Percentiles rank a stretch among this genome's conserved stretches.
These are phyloP conservation scores for Euphorbia celastroides DNA, from an alignment of 441 rosid species.

Conservation along the genomic window DNA sequence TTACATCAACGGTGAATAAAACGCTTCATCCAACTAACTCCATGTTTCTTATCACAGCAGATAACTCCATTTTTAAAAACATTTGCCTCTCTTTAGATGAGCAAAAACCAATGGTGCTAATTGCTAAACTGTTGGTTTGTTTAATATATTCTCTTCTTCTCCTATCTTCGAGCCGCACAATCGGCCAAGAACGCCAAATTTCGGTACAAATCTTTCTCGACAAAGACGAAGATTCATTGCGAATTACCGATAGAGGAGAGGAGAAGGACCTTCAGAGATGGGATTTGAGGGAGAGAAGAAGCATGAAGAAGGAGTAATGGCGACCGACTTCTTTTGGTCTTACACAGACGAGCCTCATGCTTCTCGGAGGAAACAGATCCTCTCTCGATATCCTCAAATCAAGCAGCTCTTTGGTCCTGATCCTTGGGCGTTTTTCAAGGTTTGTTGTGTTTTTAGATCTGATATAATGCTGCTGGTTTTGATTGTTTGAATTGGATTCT, in stretches of 20 bases:
- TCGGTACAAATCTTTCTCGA: background rate
- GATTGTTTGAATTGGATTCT: background rate
- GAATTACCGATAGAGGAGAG: background rate
- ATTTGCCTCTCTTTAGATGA: background rate
- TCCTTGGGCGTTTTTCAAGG: slow-evolving; percentile 71
- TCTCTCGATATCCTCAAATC: slow-evolving; percentile 82
- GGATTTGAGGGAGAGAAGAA: slow-evolving; percentile 31
- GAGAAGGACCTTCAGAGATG: slow-evolving; percentile 19
- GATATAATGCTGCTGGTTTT: slow-evolving; percentile 13
- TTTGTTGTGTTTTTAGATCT: slow-evolving; percentile 24
- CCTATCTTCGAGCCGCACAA: slow-evolving; percentile 3
- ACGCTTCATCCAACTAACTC: no score
- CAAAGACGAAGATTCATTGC: no score
- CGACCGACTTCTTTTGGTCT: slow-evolving; percentile 87
- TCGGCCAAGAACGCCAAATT: background rate
- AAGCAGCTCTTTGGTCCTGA: slow-evolving; percentile 88
- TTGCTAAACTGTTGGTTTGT: background rate
- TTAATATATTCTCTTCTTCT: background rate
- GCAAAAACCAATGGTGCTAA: no score
- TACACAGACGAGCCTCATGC: slow-evolving; percentile 94
- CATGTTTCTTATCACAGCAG: no score
- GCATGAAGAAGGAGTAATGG: slow-evolving; percentile 51
- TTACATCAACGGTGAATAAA: background rate
- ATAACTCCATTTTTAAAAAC: background rate
- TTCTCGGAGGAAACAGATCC: slow-evolving; percentile 73